These are phyloP conservation scores for Tetrapyrgos nigripes DNA, from an alignment of 1,284 basidiomycete species.

Conservation along the genomic window DNA sequence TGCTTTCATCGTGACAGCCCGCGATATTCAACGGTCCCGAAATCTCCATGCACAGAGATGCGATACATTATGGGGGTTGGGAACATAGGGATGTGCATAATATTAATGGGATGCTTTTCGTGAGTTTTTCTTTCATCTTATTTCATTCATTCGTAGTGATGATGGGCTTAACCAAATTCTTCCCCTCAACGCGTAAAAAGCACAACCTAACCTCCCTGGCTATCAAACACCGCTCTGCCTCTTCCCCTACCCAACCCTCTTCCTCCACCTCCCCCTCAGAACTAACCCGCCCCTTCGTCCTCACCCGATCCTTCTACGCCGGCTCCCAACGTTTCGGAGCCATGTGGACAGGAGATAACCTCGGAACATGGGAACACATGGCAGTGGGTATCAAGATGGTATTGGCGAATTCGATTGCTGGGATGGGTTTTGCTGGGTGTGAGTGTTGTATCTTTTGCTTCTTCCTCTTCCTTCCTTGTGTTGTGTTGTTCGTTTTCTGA, in stretches of 20 bases:
- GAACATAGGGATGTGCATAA: constrained; percentile 97
- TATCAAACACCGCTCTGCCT: constrained; percentile 76
- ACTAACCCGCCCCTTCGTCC: constrained; percentile 94
- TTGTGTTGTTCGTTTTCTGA: not conserved
- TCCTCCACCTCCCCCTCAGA: no score
- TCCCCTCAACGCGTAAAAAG: no score
- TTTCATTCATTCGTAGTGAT: constrained; percentile 2
- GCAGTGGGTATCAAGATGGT: constrained; percentile 95
- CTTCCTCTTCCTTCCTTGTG: constrained; percentile 8
- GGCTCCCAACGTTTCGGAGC: constrained; percentile 96
- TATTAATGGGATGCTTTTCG: constrained; percentile 89
- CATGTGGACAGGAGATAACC: constrained; percentile 99
- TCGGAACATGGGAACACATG: constrained; percentile 98
- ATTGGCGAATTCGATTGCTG: constrained; percentile 89
- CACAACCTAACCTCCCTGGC: constrained; percentile 90
- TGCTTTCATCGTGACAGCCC: constrained; percentile 63
- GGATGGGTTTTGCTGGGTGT: constrained; percentile 94
- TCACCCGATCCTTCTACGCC: constrained; percentile 94
- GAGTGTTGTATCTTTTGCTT: constrained; percentile 35
- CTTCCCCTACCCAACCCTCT: no score
- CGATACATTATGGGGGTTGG: constrained; percentile 92
- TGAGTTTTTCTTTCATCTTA: constrained; percentile 44
- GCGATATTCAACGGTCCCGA: constrained; percentile 98
- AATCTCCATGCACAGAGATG: constrained; percentile 96
- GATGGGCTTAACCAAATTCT: not conserved